Percentiles rank a stretch among this genome's conserved stretches.
Conservation (phyloP, 345 rosid species). For the Zanthoxylum bungeanum region DNA sequence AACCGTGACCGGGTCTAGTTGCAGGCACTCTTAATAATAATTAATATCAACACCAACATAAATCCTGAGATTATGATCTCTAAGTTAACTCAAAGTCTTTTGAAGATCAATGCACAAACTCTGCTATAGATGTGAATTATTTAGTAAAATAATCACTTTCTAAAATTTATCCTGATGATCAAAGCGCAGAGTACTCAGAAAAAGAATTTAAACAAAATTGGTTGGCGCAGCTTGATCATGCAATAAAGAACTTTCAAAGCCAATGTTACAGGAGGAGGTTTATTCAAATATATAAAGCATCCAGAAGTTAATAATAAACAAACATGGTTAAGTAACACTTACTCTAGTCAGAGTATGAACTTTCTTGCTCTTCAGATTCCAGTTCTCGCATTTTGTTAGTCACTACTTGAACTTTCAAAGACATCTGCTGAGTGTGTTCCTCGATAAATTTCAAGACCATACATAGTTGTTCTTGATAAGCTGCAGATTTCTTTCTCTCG, state of each 20-base stretch:
- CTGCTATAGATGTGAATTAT: too few relatives aligned
- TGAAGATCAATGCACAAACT: too few relatives aligned
- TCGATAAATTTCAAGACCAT: slow-evolving; percentile 27
- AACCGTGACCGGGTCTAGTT: too few relatives aligned
- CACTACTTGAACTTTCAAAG: slow-evolving; percentile 31
- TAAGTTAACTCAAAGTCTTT: too few relatives aligned
- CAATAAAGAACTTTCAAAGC: background rate
- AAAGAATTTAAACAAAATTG: too few relatives aligned
- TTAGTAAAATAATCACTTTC: too few relatives aligned
- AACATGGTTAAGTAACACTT: background rate
- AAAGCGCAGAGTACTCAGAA: too few relatives aligned
- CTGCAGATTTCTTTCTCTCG: slow-evolving; percentile 40
- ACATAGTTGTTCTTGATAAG: slow-evolving; percentile 30
- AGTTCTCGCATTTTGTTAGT: slow-evolving; percentile 24
- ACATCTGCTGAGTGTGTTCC: slow-evolving; percentile 34
- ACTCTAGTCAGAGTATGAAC: slow-evolving; percentile 17
- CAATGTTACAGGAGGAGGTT: background rate
- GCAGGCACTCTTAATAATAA: too few relatives aligned
- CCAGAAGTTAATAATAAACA: background rate
- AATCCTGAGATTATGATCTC: too few relatives aligned
- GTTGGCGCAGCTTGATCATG: too few relatives aligned
- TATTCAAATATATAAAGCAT: background rate
- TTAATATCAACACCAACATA: too few relatives aligned
- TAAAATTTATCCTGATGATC: too few relatives aligned
- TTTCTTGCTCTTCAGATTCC: slow-evolving; percentile 27